Evolutionary conservation across 352 stramenopile species (phyloP).

Genomic region (Phytopythium boreale): DNA sequence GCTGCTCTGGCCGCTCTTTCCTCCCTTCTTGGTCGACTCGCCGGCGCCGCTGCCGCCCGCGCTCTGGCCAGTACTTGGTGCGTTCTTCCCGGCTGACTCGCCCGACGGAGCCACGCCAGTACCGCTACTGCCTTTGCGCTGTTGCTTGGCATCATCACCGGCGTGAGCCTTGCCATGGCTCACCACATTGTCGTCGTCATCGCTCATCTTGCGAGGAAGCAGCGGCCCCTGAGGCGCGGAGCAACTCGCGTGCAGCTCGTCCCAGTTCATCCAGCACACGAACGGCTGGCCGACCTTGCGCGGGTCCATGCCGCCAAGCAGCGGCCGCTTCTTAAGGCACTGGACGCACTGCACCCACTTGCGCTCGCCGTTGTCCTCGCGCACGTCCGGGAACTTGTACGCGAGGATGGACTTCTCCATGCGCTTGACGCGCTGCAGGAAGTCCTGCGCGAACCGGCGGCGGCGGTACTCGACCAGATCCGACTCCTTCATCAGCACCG

Average conservation of each 20-base stretch:
- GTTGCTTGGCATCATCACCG: background rate
- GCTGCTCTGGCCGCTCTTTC: background rate
- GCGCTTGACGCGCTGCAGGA: conserved; percentile 66
- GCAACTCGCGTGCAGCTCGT: conserved; percentile 75
- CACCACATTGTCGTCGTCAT: background rate
- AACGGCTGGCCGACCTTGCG: conserved; percentile 70
- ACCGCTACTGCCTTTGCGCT: background rate
- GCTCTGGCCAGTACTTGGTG: background rate
- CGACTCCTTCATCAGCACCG: conserved; percentile 60
- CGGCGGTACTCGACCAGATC: conserved; percentile 63
- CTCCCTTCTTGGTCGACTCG: background rate
- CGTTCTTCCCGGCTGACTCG: background rate
- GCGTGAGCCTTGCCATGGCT: background rate
- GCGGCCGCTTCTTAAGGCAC: conserved; percentile 67
- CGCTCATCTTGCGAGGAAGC: conserved; percentile 13
- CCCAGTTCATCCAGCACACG: conserved; percentile 85
- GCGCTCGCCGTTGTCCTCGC: conserved; percentile 65
- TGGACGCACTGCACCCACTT: conserved; percentile 68
- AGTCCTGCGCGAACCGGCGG: conserved; percentile 63
- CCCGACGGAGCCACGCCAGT: background rate
- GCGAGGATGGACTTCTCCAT: conserved; percentile 66
- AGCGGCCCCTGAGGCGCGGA: conserved; percentile 59
- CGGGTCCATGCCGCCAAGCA: conserved; percentile 76
- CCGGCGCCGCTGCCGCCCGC: background rate
- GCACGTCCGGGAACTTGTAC: conserved; percentile 60